Evolutionary conservation across 1,139 yeast species (phyloP), one percentile per base, ranked within the genome.

Genomic region (Kodamaea sp.): DNA sequence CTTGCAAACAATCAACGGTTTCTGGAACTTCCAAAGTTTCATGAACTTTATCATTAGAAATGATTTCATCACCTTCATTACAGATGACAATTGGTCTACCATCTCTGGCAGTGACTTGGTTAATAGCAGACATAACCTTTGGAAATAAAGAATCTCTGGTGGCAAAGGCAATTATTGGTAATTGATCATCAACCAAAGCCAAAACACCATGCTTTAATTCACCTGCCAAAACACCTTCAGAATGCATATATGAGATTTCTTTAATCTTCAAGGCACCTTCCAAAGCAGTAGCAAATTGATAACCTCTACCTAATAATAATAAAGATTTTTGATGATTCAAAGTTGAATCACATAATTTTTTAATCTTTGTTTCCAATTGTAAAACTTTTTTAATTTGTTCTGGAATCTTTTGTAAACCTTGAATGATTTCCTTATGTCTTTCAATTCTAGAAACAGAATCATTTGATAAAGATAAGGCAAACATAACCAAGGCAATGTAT

Each of bases 201-300:
- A 94, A 78, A 29, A 89, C 96, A 67, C 99, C 99, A 61, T 94
- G 99, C 68, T 94, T 94, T 66, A 94, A 80, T 67, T 94, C 99
- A 62, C 98, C 99, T 24, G 99, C 98, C 51, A 92, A 80, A 38
- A 94, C 96, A 72, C 98, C 99, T 71, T 94, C 99, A 24, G 97
- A 88, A 64, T 94, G 99, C 90, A 92, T 94, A 65, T 94, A 94
- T 5, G 97, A 90, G 48, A 94, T 94, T 68, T 94, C 99, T 70
- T 94, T 94, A 62, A 94, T 92, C 70, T 94, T 94, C 56, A 94
- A 78, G 7, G 99, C 98, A 57, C 98, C 98, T 68, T 94, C 99
- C 55, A 94, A 76, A 10, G 98, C 97, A 49, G 97, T 84, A 15
- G 99, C 98, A 65, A 78, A 84, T 69, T 94, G 98, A 69, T 87